Percentiles rank a stretch among this genome's conserved stretches.
These are phyloP conservation scores for Moesziomyces globuligerus DNA, from an alignment of 1,284 basidiomycete species.

Conservation along the genomic window DNA sequence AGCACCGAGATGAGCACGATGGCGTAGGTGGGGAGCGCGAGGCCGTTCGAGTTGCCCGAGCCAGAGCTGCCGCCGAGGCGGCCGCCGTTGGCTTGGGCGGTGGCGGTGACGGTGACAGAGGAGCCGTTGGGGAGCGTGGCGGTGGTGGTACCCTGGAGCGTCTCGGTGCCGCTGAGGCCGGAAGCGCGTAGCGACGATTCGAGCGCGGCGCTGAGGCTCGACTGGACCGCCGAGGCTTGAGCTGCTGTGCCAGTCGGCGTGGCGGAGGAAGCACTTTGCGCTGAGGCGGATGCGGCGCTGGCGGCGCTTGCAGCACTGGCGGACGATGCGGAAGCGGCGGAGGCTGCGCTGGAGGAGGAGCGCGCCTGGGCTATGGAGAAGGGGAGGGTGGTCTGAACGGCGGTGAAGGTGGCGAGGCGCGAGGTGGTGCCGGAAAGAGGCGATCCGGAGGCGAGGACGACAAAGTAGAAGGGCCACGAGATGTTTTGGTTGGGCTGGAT, in stretches of 20 bases:
- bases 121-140: conserved; percentile 55
- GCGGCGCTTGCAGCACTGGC: conserved; percentile 20
- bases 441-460: conserved; percentile 44
- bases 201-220: conserved; percentile 48
- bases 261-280: conserved; percentile 14
- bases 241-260: conserved; percentile 18
- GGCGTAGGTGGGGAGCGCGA: conserved; percentile 51
- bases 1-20: conserved; percentile 62
- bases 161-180: conserved; percentile 57
- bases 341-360: conserved; percentile 26
- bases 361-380: conserved; percentile 36
- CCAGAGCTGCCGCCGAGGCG: conserved; percentile 23
- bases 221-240: conserved; percentile 41
- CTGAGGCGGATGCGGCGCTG: conserved; percentile 20
- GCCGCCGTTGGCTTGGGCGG: conserved; percentile 55
- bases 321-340: conserved; percentile 32
- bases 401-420: conserved; percentile 51
- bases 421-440: conserved; percentile 42
- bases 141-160: conserved; percentile 50
- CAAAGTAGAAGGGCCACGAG: conserved; percentile 64
- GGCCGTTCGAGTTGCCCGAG: conserved; percentile 29
- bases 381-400: conserved; percentile 56
- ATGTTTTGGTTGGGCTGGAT: conserved; percentile 54
- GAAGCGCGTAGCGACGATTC: conserved; percentile 44
- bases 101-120: conserved; percentile 55